Conservation (phyloP, 1,284 basidiomycete species). For the Rhodotorula sp. region DNA sequence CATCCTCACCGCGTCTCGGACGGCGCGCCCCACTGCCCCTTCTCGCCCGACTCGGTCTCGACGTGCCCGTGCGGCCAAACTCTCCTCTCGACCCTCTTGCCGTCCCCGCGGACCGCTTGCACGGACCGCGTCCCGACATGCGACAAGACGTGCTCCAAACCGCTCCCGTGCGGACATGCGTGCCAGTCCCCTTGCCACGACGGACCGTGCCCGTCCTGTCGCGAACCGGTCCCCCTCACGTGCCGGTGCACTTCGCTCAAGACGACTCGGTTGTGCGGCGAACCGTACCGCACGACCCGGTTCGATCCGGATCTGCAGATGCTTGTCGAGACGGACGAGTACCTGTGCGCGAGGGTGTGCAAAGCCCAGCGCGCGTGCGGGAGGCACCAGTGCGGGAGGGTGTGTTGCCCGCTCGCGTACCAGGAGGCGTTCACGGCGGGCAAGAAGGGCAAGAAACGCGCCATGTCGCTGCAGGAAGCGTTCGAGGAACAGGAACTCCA, state of each 20-base stretch:
- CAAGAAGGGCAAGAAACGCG: constrained; percentile 50
- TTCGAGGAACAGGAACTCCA: constrained; percentile 34
- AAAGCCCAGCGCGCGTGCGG: constrained; percentile 59
- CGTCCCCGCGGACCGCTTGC: constrained; percentile 61
- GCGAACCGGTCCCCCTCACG: constrained; percentile 38
- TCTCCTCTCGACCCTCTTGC: constrained; percentile 53
- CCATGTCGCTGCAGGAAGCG: constrained; percentile 8
- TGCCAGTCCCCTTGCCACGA: constrained; percentile 61
- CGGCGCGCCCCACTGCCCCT: constrained; percentile 64
- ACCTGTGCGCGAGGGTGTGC: constrained; percentile 76
- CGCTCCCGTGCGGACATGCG: constrained; percentile 61
- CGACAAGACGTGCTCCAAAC: constrained; percentile 57
- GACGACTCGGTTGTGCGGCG: constrained; percentile 31
- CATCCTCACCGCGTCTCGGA: constrained; percentile 65
- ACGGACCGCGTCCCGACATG: constrained; percentile 78
- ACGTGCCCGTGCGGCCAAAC: constrained; percentile 79
- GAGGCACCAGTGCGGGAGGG: constrained; percentile 72
- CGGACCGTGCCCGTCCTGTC: constrained; percentile 59
- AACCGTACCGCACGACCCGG: constrained; percentile 14
- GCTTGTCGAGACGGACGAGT: constrained; percentile 53
- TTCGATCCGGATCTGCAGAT: constrained; percentile 26
- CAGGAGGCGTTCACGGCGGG: constrained; percentile 56
- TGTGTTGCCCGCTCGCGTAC: constrained; percentile 80
- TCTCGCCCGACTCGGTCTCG: constrained; percentile 64
- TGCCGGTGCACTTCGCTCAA: constrained; percentile 44